Conservation (phyloP, 139 green algal species). For the Coelastrella sp. region DNA sequence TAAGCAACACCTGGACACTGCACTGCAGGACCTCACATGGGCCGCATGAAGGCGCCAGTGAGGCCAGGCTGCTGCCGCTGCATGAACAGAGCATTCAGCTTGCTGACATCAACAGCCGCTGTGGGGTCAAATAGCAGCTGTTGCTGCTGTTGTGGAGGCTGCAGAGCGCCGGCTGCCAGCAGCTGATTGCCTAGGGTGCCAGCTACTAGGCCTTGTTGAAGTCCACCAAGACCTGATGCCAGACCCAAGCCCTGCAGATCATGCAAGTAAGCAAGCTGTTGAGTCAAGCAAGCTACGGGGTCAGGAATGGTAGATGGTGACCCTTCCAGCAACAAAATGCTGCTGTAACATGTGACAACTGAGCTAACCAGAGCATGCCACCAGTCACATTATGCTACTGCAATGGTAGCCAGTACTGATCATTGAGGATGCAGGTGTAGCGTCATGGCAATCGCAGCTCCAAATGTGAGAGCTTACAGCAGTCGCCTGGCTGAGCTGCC, state of each 20-base stretch:
- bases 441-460: too few relatives aligned
- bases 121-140: conserved; percentile 59
- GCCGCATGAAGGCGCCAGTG: conserved; percentile 52
- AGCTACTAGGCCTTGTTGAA: neutral
- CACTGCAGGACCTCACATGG: neutral
- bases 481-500: too few relatives aligned
- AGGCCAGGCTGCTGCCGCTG: conserved; percentile 60
- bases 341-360: too few relatives aligned
- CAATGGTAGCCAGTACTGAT: too few relatives aligned
- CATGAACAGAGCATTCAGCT: conserved; percentile 71
- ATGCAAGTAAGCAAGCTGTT: neutral
- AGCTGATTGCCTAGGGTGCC: neutral
- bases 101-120: conserved; percentile 62
- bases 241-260: neutral
- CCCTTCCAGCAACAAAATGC: too few relatives aligned
- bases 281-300: neutral
- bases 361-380: too few relatives aligned
- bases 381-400: too few relatives aligned
- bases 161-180: conserved; percentile 35
- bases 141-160: neutral
- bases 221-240: neutral
- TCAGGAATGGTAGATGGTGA: too few relatives aligned
- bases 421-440: too few relatives aligned
- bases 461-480: too few relatives aligned
- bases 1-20: neutral